phyloP scores from a whole-genome alignment of 495 filamentous ascomycete genomes.

The Aspergillus hancockii region DNA sequence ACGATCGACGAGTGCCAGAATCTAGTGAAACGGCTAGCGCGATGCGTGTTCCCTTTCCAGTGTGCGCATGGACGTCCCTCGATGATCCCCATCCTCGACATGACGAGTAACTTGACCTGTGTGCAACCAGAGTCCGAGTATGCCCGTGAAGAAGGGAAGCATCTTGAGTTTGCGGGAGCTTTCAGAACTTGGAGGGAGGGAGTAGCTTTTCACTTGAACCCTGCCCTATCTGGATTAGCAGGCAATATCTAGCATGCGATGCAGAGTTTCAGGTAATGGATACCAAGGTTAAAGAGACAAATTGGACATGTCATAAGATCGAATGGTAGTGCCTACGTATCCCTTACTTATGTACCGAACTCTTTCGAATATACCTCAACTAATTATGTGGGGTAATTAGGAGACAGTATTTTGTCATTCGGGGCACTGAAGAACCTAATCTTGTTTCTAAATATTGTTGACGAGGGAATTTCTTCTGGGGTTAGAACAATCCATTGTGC shows the following conservation, averaged over 20 bases:
- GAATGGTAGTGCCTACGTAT: background rate
- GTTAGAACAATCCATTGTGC: too few species aligned
- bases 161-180: slow-evolving; percentile 19
- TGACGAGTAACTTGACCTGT: slow-evolving; percentile 25
- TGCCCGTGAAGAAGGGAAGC: background rate
- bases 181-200: slow-evolving; percentile 21
- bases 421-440: too few species aligned
- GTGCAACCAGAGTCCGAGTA: slow-evolving; percentile 1
- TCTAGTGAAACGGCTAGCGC: slow-evolving; percentile 62
- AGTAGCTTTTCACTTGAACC: background rate
- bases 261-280: background rate
- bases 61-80: slow-evolving; percentile 86
- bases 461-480: too few species aligned
- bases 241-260: background rate
- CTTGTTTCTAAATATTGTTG: too few species aligned
- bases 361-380: too few species aligned
- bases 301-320: background rate
- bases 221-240: background rate
- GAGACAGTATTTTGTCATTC: too few species aligned
- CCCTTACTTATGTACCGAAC: background rate
- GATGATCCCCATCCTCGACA: slow-evolving; percentile 70
- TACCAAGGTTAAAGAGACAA: too few species aligned
- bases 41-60: slow-evolving; percentile 84
- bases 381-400: too few species aligned
- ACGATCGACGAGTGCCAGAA: slow-evolving; percentile 62